Conservation (phyloP, 345 rosid species). For the Pistacia integerrima region DNA sequence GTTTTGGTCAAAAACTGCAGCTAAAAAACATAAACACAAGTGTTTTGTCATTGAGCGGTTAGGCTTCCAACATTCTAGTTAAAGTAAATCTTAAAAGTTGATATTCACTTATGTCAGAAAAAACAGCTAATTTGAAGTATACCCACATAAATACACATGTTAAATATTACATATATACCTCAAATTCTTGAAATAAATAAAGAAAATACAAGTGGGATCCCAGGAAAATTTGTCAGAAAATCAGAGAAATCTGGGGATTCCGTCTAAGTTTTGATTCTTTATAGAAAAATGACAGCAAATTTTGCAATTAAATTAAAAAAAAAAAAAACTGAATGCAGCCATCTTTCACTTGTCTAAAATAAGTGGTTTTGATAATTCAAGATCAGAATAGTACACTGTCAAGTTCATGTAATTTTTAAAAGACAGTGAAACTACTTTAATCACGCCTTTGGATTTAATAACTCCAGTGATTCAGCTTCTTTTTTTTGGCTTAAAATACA, state of each 20-base stretch:
- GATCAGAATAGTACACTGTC: constrained; percentile 23
- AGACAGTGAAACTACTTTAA: constrained; percentile 16
- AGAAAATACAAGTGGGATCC: constrained; percentile 19
- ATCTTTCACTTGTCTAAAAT: constrained; percentile 3
- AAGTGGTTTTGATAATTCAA: constrained; percentile 15
- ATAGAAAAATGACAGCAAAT: constrained; percentile 34
- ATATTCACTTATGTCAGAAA: constrained; percentile 26
- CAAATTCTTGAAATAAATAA: constrained; percentile 1
- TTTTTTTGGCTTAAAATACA: constrained; percentile 21
- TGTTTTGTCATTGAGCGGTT: background rate
- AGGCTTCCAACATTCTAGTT: constrained; percentile 14
- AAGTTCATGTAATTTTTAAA: background rate
- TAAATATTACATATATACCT: background rate
- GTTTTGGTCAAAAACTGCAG: background rate
- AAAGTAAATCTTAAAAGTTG: constrained; percentile 2
- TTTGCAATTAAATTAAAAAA: background rate
- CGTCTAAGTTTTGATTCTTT: constrained; percentile 21
- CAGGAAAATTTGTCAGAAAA: constrained; percentile 37
- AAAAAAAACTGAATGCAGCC: background rate
- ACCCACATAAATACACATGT: background rate
- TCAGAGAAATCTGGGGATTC: constrained; percentile 43
- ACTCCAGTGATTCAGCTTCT: background rate
- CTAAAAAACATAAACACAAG: too few relatives aligned
- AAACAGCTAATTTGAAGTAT: constrained; percentile 11
- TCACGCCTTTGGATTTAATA: constrained; percentile 23